Evolutionary conservation across 805 yeast genomes (phyloP), one percentile per base, ranked within the genome.

Genomic region (Cyberlindnera maclurae): DNA sequence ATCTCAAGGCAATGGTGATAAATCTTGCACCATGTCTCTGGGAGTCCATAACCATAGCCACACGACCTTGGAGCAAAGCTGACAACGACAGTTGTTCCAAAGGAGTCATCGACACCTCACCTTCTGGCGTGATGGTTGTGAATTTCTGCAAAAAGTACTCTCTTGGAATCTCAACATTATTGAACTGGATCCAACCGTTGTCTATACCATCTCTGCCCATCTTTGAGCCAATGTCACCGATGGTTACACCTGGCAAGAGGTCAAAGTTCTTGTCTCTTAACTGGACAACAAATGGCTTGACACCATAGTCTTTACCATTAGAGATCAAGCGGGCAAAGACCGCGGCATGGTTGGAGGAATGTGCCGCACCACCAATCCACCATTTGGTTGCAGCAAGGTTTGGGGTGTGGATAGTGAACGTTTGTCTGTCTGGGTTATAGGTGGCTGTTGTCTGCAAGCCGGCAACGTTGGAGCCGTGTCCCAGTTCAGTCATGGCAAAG

Each of bases 351-450:
- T 89, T 86, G 5, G 96, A 86, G 15, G 95, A 80, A 61, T 86
- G 94, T 10, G 96, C 96, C 31, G 96, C 96, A 52, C 97, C 97
- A 34, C 97, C 97, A 54, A 89, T 89, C 97, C 97, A 89, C 96
- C 97, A 89, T 60, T 89, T 89, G 18, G 96, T 88, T 32, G 97
- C 96, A 28, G 94, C 89, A 39, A 84, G 60, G 55, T 85, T 82
- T 1, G 97, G 97, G 11, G 97, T 89, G 57, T 85, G 74, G 53
- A 89, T 77, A 39, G 73, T 58, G 55, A 89, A 84, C 46, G 78
- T 77, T 51, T 86, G 85, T 22, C 70, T 71, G 13, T 62, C 64
- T 15, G 67, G 64, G 58, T 86, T 80, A 58, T 72, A 89, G 15
- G 82, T 80, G 12, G 97, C 96, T 12, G 88, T 82, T n/a, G 97